These are phyloP conservation scores for Coleophoma crateriformis DNA, from an alignment of 2,329 filamentous ascomycete species.

Conservation along the genomic window DNA sequence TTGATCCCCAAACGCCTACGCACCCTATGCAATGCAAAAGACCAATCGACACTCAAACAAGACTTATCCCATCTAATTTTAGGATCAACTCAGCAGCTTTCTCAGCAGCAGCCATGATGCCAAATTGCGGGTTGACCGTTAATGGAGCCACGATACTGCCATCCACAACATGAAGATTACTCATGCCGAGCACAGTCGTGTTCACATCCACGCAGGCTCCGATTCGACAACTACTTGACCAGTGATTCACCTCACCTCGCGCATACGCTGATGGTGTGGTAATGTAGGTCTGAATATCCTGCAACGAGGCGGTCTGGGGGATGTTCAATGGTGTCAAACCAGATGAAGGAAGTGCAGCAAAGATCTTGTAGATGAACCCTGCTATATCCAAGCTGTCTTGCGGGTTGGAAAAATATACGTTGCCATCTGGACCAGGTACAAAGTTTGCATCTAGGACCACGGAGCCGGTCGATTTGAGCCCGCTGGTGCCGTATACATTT, in stretches of 20 bases:
- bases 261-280: constrained; percentile 42
- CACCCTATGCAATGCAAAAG: no score
- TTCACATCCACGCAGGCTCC: constrained; percentile 41
- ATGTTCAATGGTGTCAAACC: constrained; percentile 44
- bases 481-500: constrained; percentile 52
- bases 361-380: constrained; percentile 43
- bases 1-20: no score
- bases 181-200: constrained; percentile 39
- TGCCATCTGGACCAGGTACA: constrained; percentile 32
- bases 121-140: constrained; percentile 49
- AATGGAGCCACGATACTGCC: constrained; percentile 42
- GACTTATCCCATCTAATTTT: neutral
- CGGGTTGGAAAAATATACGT: constrained; percentile 41
- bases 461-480: constrained; percentile 40
- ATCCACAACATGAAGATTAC: constrained; percentile 47
- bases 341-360: constrained; percentile 34
- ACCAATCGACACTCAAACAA: no score
- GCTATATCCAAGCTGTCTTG: constrained; percentile 43
- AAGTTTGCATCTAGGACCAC: constrained; percentile 39
- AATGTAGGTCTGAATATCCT: constrained; percentile 43
- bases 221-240: constrained; percentile 46
- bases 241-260: constrained; percentile 45
- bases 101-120: constrained; percentile 48
- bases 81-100: constrained; percentile 43
- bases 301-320: constrained; percentile 35